These are phyloP conservation scores for Tylopilus vinaceipallidus DNA, from an alignment of 768 basidiomycete genomes.

Conservation along the genomic window DNA sequence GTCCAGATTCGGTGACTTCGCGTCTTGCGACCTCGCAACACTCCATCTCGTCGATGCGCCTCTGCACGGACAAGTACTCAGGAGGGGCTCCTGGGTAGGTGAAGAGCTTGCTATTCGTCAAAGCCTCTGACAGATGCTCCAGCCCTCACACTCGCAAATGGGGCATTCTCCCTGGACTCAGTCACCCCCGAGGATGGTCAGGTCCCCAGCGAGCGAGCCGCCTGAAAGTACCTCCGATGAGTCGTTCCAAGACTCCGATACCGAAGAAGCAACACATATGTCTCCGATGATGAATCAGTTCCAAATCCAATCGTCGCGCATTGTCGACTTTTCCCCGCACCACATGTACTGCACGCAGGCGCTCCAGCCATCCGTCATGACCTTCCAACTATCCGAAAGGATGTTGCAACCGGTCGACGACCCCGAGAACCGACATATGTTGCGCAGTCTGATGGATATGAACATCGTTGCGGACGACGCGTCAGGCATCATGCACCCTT, in stretches of 20 bases:
- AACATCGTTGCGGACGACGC: conserved; percentile 17
- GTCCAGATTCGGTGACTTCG: conserved; percentile 8
- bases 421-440: conserved; percentile 24
- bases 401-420: conserved; percentile 26
- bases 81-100: conserved; percentile 29
- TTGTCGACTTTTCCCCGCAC: conserved; percentile 1
- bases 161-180: conserved; percentile 15
- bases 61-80: conserved; percentile 11
- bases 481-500: conserved; percentile 8
- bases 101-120: background rate
- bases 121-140: conserved; percentile 17
- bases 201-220: conserved; percentile 30
- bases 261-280: conserved; percentile 26
- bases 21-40: conserved; percentile 11
- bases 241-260: conserved; percentile 30
- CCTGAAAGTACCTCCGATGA: conserved; percentile 31
- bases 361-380: conserved; percentile 29
- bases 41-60: conserved; percentile 12
- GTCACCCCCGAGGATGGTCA: conserved; percentile 7
- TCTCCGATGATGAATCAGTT: conserved; percentile 34
- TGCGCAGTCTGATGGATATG: conserved; percentile 17
- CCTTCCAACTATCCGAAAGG: conserved; percentile 29
- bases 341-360: conserved; percentile 12
- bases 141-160: conserved; percentile 20
- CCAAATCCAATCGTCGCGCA: conserved; percentile 22